These are phyloP conservation scores for Halenospora varia DNA, from an alignment of 495 filamentous ascomycete species.

Conservation along the genomic window DNA sequence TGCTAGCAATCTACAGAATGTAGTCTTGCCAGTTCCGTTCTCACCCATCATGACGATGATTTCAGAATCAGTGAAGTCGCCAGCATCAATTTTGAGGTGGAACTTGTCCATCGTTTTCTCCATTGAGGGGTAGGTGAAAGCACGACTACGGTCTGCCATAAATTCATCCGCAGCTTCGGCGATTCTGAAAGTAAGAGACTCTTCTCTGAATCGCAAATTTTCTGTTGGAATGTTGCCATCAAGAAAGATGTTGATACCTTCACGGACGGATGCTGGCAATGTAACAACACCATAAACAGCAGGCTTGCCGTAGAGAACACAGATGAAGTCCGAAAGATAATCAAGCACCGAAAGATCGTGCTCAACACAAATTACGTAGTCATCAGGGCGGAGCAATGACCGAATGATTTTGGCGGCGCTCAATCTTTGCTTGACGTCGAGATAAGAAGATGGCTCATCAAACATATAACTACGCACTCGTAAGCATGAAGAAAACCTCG, in stretches of 20 bases:
- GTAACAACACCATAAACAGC: slow-evolving; percentile 99
- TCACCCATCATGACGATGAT: slow-evolving; percentile 99
- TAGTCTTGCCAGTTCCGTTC: slow-evolving; percentile 94
- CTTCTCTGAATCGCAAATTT: slow-evolving; percentile 96
- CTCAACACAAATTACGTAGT: slow-evolving; percentile 98
- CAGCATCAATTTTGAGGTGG: slow-evolving; percentile 74
- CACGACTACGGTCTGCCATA: slow-evolving; percentile 76
- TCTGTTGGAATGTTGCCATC: slow-evolving; percentile 97
- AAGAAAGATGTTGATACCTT: slow-evolving; percentile 99
- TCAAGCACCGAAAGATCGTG: slow-evolving; percentile 98
- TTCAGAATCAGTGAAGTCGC: slow-evolving; percentile 93
- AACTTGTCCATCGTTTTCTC: slow-evolving; percentile 90
- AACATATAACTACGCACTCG: slow-evolving; percentile 78
- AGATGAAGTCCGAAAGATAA: slow-evolving; percentile 97
- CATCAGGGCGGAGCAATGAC: slow-evolving; percentile 75
- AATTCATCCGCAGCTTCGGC: slow-evolving; percentile 90
- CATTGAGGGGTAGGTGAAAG: slow-evolving; percentile 85
- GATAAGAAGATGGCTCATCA: slow-evolving; percentile 96
- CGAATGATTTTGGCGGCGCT: slow-evolving; percentile 89
- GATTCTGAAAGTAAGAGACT: slow-evolving; percentile 94
- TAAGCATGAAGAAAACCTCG: too few species aligned
- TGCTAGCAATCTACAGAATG: slow-evolving; percentile 94
- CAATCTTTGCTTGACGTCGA: slow-evolving; percentile 98
- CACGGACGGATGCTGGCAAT: slow-evolving; percentile 88
- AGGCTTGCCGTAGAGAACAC: slow-evolving; percentile 91